Evolutionary conservation across 2,329 filamentous ascomycete species (phyloP), one percentile per base, ranked within the genome.

Genomic region (Aspergillus sp.): DNA sequence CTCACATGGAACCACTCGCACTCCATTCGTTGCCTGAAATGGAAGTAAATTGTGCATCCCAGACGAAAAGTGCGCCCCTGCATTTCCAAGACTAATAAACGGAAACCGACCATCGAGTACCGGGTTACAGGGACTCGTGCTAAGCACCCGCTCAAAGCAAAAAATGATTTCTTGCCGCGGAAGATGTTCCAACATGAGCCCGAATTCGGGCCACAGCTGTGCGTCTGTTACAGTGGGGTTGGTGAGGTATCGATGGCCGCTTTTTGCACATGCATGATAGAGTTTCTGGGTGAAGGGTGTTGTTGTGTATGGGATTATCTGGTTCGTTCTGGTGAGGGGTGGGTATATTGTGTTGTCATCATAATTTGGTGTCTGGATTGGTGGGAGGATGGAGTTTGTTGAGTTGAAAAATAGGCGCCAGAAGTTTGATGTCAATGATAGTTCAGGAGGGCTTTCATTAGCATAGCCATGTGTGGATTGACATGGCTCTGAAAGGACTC

Each of bases 131-230:
- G 47, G 47, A 32, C 20, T 43, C 13, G 23, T 46, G 38, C 9
- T 48, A n/a, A 43, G 46, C 35, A 51, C 55, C 44, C 44, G 53
- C 45, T 41, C 47, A 51, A 47, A 60, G 51, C 51, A 59, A 42
- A 25, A 51, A 33, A 7, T 49, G 41, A 51, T 50, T 43, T 47
- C 49, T 39, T 41, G 43, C 33, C 49, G 46, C 23, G 50, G 42
- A 39, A 47, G 33, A 7, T 23, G 41, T 46, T 53, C 44, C 23
- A 54, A 12, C 19, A 53, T 23, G 13, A 53, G 39, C 4, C 46
- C 44, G 7, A 54, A 54, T n/a, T 50, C 41, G 25, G 25, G 44
- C 46, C 50, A 50, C 27, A 53, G 47, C 10, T 47, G 43, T 22
- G 49, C 35, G 39, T 53, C 52, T 12, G 20, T 44, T 13, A 44